Percentiles rank a stretch among this genome's conserved stretches.
These are phyloP conservation scores for Beauveria sp. DNA, from an alignment of 2,329 filamentous ascomycete genomes.

Conservation along the genomic window DNA sequence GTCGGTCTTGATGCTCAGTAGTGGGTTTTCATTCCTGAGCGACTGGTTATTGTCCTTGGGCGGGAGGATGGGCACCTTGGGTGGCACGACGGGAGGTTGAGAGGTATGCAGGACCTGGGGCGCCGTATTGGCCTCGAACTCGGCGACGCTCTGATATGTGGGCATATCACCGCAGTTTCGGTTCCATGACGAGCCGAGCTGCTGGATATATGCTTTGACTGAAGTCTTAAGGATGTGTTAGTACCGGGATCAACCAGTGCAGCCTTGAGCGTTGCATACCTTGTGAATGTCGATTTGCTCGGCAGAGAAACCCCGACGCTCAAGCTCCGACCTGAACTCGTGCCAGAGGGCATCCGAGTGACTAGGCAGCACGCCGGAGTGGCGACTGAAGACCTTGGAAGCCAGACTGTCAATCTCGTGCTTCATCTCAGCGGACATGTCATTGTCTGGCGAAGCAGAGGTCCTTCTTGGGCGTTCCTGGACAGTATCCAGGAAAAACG, in stretches of 20 bases:
- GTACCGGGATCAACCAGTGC: not conserved
- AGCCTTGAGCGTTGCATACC: conserved; percentile 45
- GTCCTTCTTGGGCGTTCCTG: conserved; percentile 42
- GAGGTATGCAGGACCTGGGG: conserved; percentile 19
- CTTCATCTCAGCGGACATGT: conserved; percentile 46
- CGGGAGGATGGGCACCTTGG: conserved; percentile 11
- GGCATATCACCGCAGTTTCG: conserved; percentile 36
- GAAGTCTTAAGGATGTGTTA: conserved; percentile 38
- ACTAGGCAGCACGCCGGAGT: conserved; percentile 29
- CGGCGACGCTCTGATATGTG: conserved; percentile 46
- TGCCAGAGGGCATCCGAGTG: conserved; percentile 49
- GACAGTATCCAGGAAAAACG: conserved; percentile 49
- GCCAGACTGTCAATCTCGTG: conserved; percentile 54
- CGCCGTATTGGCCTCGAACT: conserved; percentile 28
- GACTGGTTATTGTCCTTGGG: conserved; percentile 28
- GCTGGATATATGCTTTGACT: conserved; percentile 52
- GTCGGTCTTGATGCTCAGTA: too few relatives aligned
- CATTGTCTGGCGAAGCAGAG: conserved; percentile 28
- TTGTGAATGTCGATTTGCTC: conserved; percentile 49
- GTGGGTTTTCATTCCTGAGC: conserved; percentile 34
- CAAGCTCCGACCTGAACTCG: conserved; percentile 49
- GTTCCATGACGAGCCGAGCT: conserved; percentile 44
- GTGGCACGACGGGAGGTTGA: conserved; percentile 17
- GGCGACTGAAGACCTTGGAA: conserved; percentile 38
- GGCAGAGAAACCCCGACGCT: conserved; percentile 49